Conservation (phyloP, 1,284 basidiomycete genomes). For the Ceratobasidium sp. region DNA sequence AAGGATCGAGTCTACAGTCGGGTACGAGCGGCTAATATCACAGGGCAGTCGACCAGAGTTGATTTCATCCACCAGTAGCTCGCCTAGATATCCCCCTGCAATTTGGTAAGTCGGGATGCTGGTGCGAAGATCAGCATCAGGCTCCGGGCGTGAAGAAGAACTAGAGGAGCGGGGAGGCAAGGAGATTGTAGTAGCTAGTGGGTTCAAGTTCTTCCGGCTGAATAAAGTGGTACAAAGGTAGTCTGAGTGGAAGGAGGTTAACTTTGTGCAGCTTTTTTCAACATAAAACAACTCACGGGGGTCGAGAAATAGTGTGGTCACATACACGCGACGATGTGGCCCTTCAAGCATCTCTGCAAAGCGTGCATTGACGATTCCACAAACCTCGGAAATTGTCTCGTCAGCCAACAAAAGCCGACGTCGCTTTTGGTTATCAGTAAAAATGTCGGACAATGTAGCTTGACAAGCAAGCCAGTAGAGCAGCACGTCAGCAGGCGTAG, state of each 20-base stretch:
- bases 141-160: no score
- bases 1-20: no score
- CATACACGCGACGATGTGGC: slow-evolving; percentile 23
- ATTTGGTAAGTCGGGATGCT: slow-evolving; percentile 16
- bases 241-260: not conserved
- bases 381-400: not conserved
- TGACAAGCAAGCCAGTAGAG: slow-evolving; percentile 41
- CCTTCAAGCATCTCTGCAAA: slow-evolving; percentile 37
- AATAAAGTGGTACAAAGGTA: not conserved
- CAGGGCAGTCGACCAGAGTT: not conserved
- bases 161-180: not conserved
- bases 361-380: slow-evolving; percentile 16
- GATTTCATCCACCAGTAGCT: slow-evolving; percentile 14
- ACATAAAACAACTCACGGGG: slow-evolving; percentile 3
- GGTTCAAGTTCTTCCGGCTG: not conserved
- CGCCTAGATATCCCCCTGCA: slow-evolving; percentile 7
- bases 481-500: slow-evolving; percentile 32
- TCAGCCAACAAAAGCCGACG: slow-evolving; percentile 10
- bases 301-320: slow-evolving; percentile 28
- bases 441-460: slow-evolving; percentile 11
- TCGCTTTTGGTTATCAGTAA: slow-evolving; percentile 8
- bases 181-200: not conserved
- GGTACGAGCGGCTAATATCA: no score
- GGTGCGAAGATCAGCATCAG: slow-evolving; percentile 8
- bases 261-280: not conserved